Evolutionary conservation across 768 basidiomycete species (phyloP).

Genomic region (Leccinum obscurum): DNA sequence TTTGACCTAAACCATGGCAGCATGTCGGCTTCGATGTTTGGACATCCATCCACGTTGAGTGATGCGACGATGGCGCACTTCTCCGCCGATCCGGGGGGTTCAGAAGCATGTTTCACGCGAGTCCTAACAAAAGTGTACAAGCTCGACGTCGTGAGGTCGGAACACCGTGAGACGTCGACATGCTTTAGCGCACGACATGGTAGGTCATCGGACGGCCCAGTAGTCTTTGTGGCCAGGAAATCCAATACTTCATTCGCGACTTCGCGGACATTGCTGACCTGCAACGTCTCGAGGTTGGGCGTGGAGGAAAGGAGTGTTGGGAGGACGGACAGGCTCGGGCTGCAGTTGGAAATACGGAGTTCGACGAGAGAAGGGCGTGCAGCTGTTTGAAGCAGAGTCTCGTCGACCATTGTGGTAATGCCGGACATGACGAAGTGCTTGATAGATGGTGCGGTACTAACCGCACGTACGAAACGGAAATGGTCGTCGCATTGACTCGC

Average conservation of each 20-base stretch:
- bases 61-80: slow-evolving; percentile 37
- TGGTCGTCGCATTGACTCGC: background rate
- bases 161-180: slow-evolving; percentile 56
- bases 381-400: slow-evolving; percentile 24
- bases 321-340: slow-evolving; percentile 33
- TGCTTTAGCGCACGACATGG: slow-evolving; percentile 50
- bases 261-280: slow-evolving; percentile 38
- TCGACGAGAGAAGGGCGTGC: slow-evolving; percentile 37
- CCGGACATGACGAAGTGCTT: slow-evolving; percentile 18
- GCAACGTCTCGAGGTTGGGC: slow-evolving; percentile 43
- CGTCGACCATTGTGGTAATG: slow-evolving; percentile 17
- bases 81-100: slow-evolving; percentile 18
- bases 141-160: slow-evolving; percentile 52
- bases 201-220: slow-evolving; percentile 11
- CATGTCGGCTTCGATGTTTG: slow-evolving; percentile 50
- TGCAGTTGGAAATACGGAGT: slow-evolving; percentile 39
- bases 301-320: slow-evolving; percentile 35
- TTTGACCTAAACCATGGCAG: slow-evolving; percentile 61
- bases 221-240: slow-evolving; percentile 33
- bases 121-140: slow-evolving; percentile 54
- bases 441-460: slow-evolving; percentile 33
- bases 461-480: slow-evolving; percentile 14
- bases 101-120: slow-evolving; percentile 34
- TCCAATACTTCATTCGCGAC: slow-evolving; percentile 43
- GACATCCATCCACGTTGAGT: slow-evolving; percentile 58